These are phyloP conservation scores for Sapria himalayana DNA, from an alignment of 345 rosid species.

Conservation along the genomic window DNA sequence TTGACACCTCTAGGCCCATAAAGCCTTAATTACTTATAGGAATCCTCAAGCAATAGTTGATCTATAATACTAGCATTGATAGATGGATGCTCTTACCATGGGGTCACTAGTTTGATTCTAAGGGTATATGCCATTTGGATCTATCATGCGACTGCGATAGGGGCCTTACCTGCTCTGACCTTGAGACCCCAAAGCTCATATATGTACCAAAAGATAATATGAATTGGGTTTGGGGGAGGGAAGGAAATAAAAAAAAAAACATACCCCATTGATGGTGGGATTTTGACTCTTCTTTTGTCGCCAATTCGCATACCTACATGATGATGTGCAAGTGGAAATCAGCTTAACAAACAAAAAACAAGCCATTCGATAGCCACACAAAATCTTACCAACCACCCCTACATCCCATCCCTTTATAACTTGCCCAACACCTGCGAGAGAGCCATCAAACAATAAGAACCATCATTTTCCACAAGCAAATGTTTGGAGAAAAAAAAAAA, in stretches of 20 bases:
- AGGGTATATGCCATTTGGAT: too few species aligned
- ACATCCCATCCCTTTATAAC: slow-evolving; percentile 99
- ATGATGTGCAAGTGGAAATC: slow-evolving; percentile 1
- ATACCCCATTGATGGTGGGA: slow-evolving; percentile 79
- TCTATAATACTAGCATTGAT: too few species aligned
- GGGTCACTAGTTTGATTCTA: too few species aligned
- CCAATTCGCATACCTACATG: slow-evolving; percentile 88
- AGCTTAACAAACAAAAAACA: not conserved
- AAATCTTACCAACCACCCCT: slow-evolving; percentile 54
- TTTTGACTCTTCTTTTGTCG: slow-evolving; percentile 50
- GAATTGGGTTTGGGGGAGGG: not conserved
- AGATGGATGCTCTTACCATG: too few species aligned
- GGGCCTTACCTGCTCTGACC: too few species aligned
- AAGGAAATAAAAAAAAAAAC: not conserved
- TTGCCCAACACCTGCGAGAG: slow-evolving; percentile 54
- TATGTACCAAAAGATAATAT: not conserved
- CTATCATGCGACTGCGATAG: too few species aligned
- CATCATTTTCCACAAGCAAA: slow-evolving; percentile 7
- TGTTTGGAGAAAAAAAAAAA: not conserved
- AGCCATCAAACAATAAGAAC: too few species aligned
- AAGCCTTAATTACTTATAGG: too few species aligned
- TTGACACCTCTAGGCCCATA: too few species aligned
- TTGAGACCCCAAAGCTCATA: too few species aligned
- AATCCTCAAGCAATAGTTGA: too few species aligned
- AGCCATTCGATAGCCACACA: not conserved